Evolutionary conservation across 129 eudicot species (phyloP), one percentile per base, ranked within the genome.

Genomic region (Solidago caesia): DNA sequence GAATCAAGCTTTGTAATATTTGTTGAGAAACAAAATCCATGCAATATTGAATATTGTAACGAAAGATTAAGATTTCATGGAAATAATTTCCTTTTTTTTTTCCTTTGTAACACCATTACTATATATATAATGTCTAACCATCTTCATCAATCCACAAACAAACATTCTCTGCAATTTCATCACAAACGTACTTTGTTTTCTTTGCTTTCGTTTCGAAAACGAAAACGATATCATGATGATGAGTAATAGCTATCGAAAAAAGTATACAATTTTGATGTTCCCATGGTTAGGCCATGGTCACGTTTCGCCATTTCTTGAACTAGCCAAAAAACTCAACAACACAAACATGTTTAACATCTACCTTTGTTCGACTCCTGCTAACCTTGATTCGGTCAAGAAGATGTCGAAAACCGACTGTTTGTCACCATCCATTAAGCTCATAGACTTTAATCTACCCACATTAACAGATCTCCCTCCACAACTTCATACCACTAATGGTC

Each of bases 351-450:
- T 70, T 63, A 47, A 76, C 68, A 67, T 81, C 74, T 66, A 75
- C 72, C 73, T 81, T 33, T 81, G 84, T 67, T 80, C 84, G 0
- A 80, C 84, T 27, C 80, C 75, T 5, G 79, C 75, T 5, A 80
- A 80, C 75, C 80, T 80, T 3, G 7, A 10, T 7, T 74, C 83
- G 3, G 42, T 67, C 51, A 67, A 68, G 33, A 76, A 52, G 33
- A 27, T 47, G 16, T 16, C 14, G 14, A 48, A 48, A 48, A 10
- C 25, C 47, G 26, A 26, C 13, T 11, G 44, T 16, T 58, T 33
- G 39, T 8, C 4, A 5, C 11, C 51, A n/a, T 59, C 60, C 7
- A 68, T 76, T 57, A 8, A 33, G 1, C 80, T 57, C 52, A 65
- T 65, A n/a, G 70, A 65, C 7, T 51, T 65, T n/a, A 21, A 65